A percentile compares a stretch with the other conserved stretches of the same genome.
phyloP scores from a whole-genome alignment of 768 basidiomycete genomes.

The Agaricus blazei region DNA sequence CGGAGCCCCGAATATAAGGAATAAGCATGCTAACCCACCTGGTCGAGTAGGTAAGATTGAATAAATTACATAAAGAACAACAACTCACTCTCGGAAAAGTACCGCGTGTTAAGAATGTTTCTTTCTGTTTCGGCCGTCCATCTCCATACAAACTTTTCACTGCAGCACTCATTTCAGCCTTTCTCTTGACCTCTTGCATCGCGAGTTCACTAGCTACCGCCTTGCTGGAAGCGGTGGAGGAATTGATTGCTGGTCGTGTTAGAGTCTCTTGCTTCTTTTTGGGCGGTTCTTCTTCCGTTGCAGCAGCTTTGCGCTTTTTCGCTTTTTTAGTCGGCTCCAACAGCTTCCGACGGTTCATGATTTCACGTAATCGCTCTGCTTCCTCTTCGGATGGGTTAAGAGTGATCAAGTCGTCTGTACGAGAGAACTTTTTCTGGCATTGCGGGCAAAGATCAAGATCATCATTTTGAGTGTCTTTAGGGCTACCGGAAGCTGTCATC shows the following conservation, averaged over 20 bases:
- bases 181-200: conserved; percentile 79
- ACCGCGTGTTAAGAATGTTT: conserved; percentile 88
- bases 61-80: conserved; percentile 18
- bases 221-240: conserved; percentile 52
- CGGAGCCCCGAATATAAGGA: too few relatives aligned
- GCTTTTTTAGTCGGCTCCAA: conserved; percentile 51
- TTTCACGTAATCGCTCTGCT: conserved; percentile 48
- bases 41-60: too few relatives aligned
- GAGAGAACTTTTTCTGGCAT: conserved; percentile 67
- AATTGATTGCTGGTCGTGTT: conserved; percentile 38
- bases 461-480: conserved; percentile 21
- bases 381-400: conserved; percentile 74
- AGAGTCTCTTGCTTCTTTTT: conserved; percentile 42
- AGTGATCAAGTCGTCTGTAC: conserved; percentile 44
- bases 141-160: conserved; percentile 78
- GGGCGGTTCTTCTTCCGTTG: conserved; percentile 30
- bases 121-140: conserved; percentile 52
- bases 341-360: conserved; percentile 55
- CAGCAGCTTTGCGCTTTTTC: conserved; percentile 55
- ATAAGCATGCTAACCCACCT: too few relatives aligned
- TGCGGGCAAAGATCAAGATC: conserved; percentile 67
- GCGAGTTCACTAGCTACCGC: conserved; percentile 71
- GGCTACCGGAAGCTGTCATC: conserved; percentile 33
- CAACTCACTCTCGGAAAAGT: conserved; percentile 84
- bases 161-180: conserved; percentile 79